These are phyloP conservation scores for Cunninghamia lanceolata DNA, from an alignment of 75 land plant species.

Conservation along the genomic window DNA sequence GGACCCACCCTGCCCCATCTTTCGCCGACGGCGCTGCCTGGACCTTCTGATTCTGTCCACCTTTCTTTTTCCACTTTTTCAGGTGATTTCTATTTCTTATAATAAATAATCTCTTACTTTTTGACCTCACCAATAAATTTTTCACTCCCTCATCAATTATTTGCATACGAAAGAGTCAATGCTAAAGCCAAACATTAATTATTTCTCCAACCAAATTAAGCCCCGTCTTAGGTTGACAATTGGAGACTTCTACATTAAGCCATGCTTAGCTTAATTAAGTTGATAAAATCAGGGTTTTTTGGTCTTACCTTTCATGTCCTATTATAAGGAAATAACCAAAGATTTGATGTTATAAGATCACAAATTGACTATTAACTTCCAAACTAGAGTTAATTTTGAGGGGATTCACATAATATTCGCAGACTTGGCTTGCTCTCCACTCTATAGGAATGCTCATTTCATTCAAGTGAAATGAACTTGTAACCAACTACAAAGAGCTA, in stretches of 20 bases:
- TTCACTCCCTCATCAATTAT: background rate
- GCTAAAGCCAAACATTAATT: background rate
- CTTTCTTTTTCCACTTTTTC: background rate
- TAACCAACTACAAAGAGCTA: background rate
- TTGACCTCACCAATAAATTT: background rate
- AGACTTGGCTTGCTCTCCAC: background rate
- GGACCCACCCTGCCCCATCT: slow-evolving; percentile 1
- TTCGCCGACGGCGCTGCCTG: slow-evolving; percentile 1
- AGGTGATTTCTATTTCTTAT: background rate
- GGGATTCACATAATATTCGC: background rate
- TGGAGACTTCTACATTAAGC: background rate
- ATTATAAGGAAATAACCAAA: background rate
- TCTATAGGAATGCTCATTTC: too few species aligned
- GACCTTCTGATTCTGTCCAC: slow-evolving; percentile 9
- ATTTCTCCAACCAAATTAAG: background rate
- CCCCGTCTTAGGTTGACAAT: background rate
- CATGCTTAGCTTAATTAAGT: background rate
- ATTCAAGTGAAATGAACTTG: background rate
- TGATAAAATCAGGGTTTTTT: background rate
- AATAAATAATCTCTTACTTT: background rate
- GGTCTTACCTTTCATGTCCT: background rate
- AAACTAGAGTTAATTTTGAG: background rate
- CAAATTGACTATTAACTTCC: background rate
- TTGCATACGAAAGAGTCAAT: background rate
- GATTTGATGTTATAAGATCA: background rate